Percentiles rank a stretch among this genome's conserved stretches.
Conservation (phyloP, 176 grass and related monocot species). For the Oryza officinalis region DNA sequence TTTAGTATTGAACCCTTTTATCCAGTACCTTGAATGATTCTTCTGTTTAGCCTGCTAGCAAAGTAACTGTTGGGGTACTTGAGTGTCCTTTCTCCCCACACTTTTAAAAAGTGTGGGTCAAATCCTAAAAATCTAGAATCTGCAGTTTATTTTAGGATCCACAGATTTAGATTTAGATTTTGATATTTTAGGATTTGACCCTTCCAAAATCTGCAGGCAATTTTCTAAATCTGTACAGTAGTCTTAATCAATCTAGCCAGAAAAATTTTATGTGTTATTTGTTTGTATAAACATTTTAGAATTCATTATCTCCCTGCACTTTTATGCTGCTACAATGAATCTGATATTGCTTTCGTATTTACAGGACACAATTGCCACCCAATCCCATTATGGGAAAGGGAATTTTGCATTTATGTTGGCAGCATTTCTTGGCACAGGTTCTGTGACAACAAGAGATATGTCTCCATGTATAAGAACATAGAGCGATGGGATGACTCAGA, state of each 20-base stretch:
- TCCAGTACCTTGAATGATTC: not conserved
- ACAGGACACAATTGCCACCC: constrained; percentile 23
- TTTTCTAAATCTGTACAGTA: not conserved
- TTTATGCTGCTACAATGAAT: not conserved
- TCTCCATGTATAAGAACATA: constrained; percentile 28
- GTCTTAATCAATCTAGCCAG: not conserved
- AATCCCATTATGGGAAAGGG: constrained; percentile 63
- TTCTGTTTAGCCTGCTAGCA: not conserved
- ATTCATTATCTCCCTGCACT: not conserved
- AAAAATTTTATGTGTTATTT: not conserved
- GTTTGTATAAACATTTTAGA: not conserved
- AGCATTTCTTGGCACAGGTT: constrained; percentile 52
- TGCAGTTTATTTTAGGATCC: too few species aligned
- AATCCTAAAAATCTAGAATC: too few species aligned
- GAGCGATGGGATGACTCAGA: constrained; percentile 52
- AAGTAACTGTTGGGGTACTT: not conserved
- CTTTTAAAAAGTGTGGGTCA: too few species aligned
- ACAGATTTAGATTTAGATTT: too few species aligned
- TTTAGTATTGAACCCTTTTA: not conserved
- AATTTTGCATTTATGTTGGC: constrained; percentile 51
- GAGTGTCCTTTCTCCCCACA: not conserved
- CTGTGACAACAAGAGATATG: constrained; percentile 46
- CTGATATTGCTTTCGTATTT: constrained; percentile 13
- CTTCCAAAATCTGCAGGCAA: not conserved
- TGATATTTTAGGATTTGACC: not conserved